Conservation (phyloP, 2,329 filamentous ascomycete species). For the Coniochaeta pulveracea region DNA sequence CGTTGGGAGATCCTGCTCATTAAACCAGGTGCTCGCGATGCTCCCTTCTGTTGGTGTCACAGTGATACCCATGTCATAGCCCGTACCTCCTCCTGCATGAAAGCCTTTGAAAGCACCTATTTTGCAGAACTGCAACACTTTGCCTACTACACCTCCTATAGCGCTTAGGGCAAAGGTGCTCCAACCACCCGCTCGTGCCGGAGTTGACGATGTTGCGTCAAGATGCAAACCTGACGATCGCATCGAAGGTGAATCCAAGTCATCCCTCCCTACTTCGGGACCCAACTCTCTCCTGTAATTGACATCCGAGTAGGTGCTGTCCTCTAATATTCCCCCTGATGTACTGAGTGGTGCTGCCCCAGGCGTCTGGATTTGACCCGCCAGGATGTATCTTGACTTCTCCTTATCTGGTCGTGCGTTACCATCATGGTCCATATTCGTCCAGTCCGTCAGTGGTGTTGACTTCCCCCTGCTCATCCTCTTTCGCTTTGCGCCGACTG, state of each 20-base stretch:
- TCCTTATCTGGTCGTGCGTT: slow-evolving; percentile 13
- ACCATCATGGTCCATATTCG: slow-evolving; percentile 16
- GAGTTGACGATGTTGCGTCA: slow-evolving; percentile 12
- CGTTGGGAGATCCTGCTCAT: slow-evolving; percentile 18
- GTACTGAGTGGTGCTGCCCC: slow-evolving; percentile 18
- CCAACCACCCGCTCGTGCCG: slow-evolving; percentile 32
- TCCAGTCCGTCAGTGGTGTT: slow-evolving; percentile 21
- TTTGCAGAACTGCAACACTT: slow-evolving; percentile 77
- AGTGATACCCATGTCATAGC: slow-evolving; percentile 44
- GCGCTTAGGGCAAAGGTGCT: slow-evolving; percentile 47
- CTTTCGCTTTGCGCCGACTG: slow-evolving; percentile 34
- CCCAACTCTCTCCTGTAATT: slow-evolving; percentile 43
- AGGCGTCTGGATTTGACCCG: slow-evolving; percentile 41
- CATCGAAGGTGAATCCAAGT: slow-evolving; percentile 21
- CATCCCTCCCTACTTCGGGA: slow-evolving; percentile 28
- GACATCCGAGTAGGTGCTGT: slow-evolving; percentile 45
- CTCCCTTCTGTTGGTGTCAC: slow-evolving; percentile 7
- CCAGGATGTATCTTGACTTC: slow-evolving; percentile 31
- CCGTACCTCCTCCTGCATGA: slow-evolving; percentile 69
- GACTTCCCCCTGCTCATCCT: slow-evolving; percentile 16
- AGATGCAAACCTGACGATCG: slow-evolving; percentile 21
- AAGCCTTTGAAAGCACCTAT: slow-evolving; percentile 68
- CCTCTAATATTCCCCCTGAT: slow-evolving; percentile 28
- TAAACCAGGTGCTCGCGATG: slow-evolving; percentile 14
- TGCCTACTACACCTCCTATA: slow-evolving; percentile 59